phyloP scores from a whole-genome alignment of 257 asterid genomes.

The Solanum chaucha region DNA sequence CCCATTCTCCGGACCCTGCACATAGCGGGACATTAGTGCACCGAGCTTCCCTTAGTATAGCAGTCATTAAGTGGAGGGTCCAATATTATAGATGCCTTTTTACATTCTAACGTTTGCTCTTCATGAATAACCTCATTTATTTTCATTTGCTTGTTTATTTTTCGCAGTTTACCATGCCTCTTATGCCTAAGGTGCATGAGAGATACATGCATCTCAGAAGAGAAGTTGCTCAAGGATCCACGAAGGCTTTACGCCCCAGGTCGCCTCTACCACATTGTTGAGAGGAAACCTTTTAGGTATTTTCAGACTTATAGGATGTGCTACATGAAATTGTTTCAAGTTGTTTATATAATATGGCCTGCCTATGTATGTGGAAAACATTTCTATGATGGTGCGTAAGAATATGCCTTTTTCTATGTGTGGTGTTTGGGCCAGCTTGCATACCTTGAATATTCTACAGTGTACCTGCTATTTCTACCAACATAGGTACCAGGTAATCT shows the following conservation, averaged over 20 bases:
- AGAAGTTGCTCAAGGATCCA: slow-evolving; percentile 72
- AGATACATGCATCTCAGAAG: slow-evolving; percentile 79
- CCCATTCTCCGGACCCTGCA: neutral
- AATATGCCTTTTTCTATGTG: neutral
- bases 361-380: neutral
- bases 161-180: slow-evolving; percentile 67
- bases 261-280: slow-evolving; percentile 85
- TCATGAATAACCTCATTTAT: neutral
- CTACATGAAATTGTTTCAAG: neutral
- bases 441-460: neutral
- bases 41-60: neutral
- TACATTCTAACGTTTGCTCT: neutral
- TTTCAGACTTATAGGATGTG: neutral
- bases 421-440: neutral
- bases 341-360: neutral
- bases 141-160: neutral
- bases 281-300: slow-evolving; percentile 77
- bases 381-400: neutral
- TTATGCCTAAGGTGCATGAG: slow-evolving; percentile 76
- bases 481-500: neutral
- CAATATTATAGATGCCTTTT: neutral
- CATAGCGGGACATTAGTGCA: neutral
- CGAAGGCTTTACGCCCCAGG: slow-evolving; percentile 84
- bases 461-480: neutral
- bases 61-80: neutral